A percentile compares a stretch with the other conserved stretches of the same genome.
phyloP scores from a whole-genome alignment of 495 filamentous ascomycete genomes.

The Aspergillus coremiiformis region DNA sequence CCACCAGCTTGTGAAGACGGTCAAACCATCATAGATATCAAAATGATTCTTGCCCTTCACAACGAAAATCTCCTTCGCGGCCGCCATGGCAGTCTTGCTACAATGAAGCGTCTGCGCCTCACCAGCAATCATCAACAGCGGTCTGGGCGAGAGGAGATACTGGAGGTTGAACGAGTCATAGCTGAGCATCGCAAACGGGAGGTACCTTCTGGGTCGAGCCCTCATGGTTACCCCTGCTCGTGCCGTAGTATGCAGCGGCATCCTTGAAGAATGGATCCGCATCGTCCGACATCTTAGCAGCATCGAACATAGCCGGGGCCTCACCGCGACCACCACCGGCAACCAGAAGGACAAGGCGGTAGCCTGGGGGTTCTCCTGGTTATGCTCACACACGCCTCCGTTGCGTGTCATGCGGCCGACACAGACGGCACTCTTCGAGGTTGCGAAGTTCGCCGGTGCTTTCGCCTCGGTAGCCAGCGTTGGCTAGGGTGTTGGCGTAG shows the following conservation, averaged over 20 bases:
- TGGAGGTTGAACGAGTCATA: conserved; percentile 26
- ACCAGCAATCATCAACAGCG: conserved; percentile 34
- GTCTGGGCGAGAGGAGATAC: conserved; percentile 23
- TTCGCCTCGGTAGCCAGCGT: conserved; percentile 35
- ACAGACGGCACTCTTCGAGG: conserved; percentile 29
- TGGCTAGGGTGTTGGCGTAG: conserved; percentile 27
- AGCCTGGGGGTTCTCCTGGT: conserved; percentile 12
- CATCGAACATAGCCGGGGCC: conserved; percentile 7
- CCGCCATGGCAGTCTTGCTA: conserved; percentile 23
- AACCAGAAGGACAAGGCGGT: conserved; percentile 9
- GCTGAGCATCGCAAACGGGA: conserved; percentile 21
- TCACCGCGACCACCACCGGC: conserved; percentile 12
- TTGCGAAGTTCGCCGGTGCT: conserved; percentile 26
- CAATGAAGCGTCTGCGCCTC: conserved; percentile 24
- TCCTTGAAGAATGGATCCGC: conserved; percentile 13
- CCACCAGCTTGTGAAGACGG: conserved; percentile 23
- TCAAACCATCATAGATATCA: conserved; percentile 31
- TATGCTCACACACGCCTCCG: conserved; percentile 10
- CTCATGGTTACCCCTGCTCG: conserved; percentile 16
- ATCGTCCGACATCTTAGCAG: conserved; percentile 8
- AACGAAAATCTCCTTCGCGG: conserved; percentile 26
- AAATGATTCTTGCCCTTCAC: conserved; percentile 28
- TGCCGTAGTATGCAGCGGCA: conserved; percentile 18
- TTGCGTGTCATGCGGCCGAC: conserved; percentile 25
- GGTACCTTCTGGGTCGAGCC: conserved; percentile 8